Evolutionary conservation across 495 filamentous ascomycete species (phyloP).

Genomic region (Trichoderma gamsii): DNA sequence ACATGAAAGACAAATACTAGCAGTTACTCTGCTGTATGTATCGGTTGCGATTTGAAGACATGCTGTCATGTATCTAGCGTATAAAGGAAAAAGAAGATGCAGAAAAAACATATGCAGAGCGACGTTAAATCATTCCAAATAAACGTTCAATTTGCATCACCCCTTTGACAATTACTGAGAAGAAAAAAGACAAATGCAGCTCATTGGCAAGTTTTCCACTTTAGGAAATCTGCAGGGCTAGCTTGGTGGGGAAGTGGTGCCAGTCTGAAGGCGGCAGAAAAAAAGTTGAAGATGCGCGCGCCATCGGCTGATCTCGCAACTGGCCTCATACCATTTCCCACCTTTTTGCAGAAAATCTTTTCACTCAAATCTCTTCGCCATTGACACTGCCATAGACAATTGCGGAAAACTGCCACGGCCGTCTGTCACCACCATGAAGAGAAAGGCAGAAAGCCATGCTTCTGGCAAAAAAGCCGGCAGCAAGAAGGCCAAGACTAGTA

Average conservation of each 20-base stretch:
- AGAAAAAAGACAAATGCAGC: background rate
- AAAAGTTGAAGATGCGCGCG: slow-evolving; percentile 14
- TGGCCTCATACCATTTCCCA: slow-evolving; percentile 10
- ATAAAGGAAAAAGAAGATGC: too few species aligned
- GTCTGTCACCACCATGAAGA: slow-evolving; percentile 36
- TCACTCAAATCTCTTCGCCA: background rate
- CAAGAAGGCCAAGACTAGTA: slow-evolving; percentile 43
- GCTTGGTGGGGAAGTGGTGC: slow-evolving; percentile 11
- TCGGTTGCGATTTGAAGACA: too few species aligned
- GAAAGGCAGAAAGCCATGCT: slow-evolving; percentile 38
- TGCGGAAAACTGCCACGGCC: background rate
- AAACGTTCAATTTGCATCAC: too few species aligned
- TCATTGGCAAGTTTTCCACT: background rate
- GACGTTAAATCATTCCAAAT: too few species aligned
- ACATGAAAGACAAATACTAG: too few species aligned
- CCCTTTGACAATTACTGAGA: too few species aligned
- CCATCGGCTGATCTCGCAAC: slow-evolving; percentile 13
- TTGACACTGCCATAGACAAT: background rate
- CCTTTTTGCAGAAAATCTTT: background rate
- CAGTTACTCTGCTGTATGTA: too few species aligned
- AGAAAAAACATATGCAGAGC: too few species aligned
- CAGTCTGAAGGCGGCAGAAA: background rate
- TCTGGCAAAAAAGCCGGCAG: slow-evolving; percentile 28
- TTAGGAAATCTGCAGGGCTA: slow-evolving; percentile 5
- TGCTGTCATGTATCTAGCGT: too few species aligned